Percentiles rank a stretch among this genome's conserved stretches.
These are phyloP conservation scores for Neolentinus lepideus DNA, from an alignment of 1,284 basidiomycete genomes.

Conservation along the genomic window DNA sequence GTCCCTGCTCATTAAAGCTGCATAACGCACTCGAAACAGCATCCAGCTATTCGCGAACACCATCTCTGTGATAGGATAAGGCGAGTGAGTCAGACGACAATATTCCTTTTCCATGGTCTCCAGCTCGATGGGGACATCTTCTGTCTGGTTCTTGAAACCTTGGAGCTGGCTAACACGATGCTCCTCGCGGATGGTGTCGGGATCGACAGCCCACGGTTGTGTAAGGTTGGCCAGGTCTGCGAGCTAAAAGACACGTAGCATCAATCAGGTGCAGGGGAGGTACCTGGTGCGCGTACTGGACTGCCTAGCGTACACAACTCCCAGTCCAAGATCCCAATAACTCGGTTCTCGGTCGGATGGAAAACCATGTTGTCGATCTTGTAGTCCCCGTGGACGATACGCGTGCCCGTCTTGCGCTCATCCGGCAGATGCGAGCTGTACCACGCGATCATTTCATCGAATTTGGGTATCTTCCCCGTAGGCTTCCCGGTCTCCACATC, in stretches of 20 bases:
- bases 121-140: slow-evolving; percentile 57
- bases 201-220: slow-evolving; percentile 73
- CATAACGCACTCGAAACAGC: slow-evolving; percentile 68
- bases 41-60: slow-evolving; percentile 81
- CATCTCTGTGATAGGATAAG: slow-evolving; percentile 74
- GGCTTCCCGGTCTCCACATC: slow-evolving; percentile 58
- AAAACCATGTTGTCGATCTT: slow-evolving; percentile 96
- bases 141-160: slow-evolving; percentile 59
- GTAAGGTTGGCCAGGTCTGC: slow-evolving; percentile 92
- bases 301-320: slow-evolving; percentile 91
- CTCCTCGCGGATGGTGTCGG: slow-evolving; percentile 11
- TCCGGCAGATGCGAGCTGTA: slow-evolving; percentile 70
- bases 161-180: slow-evolving; percentile 20
- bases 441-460: slow-evolving; percentile 72
- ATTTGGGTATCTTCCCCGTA: slow-evolving; percentile 65
- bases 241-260: slow-evolving; percentile 41
- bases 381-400: slow-evolving; percentile 93
- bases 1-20: background rate
- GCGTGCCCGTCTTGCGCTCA: slow-evolving; percentile 61
- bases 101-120: slow-evolving; percentile 76
- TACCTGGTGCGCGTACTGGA: slow-evolving; percentile 40
- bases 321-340: slow-evolving; percentile 96
- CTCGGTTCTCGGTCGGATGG: slow-evolving; percentile 85
- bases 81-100: slow-evolving; percentile 48
- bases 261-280: slow-evolving; percentile 1